Percentiles rank a stretch among this genome's conserved stretches.
Evolutionary conservation across 768 basidiomycete species (phyloP).

Genomic region (Cystofilobasidium capitatum): DNA sequence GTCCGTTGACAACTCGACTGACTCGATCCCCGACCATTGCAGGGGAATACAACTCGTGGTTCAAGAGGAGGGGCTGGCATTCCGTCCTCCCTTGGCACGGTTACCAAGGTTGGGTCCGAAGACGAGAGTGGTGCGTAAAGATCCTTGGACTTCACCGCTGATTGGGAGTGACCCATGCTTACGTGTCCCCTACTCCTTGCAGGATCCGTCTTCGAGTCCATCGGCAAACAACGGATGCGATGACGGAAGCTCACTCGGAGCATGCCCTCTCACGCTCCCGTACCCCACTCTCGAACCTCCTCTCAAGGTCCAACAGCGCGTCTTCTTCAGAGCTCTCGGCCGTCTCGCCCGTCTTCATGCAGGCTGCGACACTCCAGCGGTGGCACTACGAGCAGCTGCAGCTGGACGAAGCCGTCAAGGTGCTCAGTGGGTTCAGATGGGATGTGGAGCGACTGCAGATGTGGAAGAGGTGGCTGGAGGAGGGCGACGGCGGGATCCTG

Average conservation of each 20-base stretch:
- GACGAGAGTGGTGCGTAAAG: constrained; percentile 17
- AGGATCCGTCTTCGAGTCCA: constrained; percentile 27
- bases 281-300: background rate
- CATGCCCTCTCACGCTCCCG: background rate
- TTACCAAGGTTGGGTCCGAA: constrained; percentile 24
- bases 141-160: background rate
- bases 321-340: background rate
- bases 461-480: constrained; percentile 10
- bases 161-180: background rate
- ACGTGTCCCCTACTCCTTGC: background rate
- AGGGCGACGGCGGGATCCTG: background rate
- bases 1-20: background rate
- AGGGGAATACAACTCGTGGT: constrained; percentile 27
- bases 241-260: background rate
- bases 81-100: constrained; percentile 24
- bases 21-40: background rate
- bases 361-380: background rate
- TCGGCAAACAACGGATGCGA: background rate
- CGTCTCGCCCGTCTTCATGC: constrained; percentile 1
- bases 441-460: constrained; percentile 20
- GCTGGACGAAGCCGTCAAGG: constrained; percentile 3
- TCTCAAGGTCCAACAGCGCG: background rate
- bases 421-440: background rate
- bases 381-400: background rate
- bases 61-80: constrained; percentile 20